Evolutionary conservation across 148 eudicot species (phyloP).

Genomic region (Hydrangea macrophylla): DNA sequence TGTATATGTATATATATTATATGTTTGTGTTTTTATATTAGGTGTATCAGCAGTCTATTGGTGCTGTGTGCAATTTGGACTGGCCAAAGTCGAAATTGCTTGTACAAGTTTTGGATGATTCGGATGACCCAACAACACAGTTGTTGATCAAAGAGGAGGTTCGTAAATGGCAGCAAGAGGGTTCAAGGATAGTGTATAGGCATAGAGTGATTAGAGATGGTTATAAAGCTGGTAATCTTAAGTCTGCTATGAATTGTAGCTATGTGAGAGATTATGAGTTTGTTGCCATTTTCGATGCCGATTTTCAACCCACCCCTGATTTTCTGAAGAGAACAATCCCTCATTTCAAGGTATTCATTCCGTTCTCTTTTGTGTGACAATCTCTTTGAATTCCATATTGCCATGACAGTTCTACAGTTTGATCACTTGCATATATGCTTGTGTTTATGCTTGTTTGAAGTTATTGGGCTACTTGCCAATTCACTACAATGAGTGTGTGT

Average conservation of each 20-base stretch:
- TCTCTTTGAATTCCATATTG: neutral
- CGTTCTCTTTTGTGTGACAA: neutral
- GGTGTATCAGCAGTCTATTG: conserved; percentile 98
- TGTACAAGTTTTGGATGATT: conserved; percentile 88
- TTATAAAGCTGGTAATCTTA: conserved; percentile 95
- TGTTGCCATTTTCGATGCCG: conserved; percentile 96
- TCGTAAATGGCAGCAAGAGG: conserved; percentile 72
- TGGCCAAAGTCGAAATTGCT: conserved; percentile 84
- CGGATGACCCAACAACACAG: conserved; percentile 76
- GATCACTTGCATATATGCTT: too few species aligned
- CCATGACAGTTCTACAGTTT: neutral
- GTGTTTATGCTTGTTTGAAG: too few species aligned
- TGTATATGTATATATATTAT: neutral
- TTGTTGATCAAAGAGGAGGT: conserved; percentile 84
- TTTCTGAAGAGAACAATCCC: conserved; percentile 72
- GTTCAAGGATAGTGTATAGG: conserved; percentile 78
- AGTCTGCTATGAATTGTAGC: conserved; percentile 92
- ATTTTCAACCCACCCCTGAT: conserved; percentile 83
- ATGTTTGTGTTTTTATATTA: conserved; percentile 16
- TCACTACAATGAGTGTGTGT: too few species aligned
- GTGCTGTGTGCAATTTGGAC: conserved; percentile 84
- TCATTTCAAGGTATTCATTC: conserved; percentile 85
- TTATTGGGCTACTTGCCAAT: too few species aligned
- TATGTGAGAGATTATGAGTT: conserved; percentile 94
- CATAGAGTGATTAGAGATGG: conserved; percentile 85